Percentiles rank a stretch among this genome's conserved stretches.
These are phyloP conservation scores for Ogataea ramenticola DNA, from an alignment of 805 yeast genomes.

Conservation along the genomic window DNA sequence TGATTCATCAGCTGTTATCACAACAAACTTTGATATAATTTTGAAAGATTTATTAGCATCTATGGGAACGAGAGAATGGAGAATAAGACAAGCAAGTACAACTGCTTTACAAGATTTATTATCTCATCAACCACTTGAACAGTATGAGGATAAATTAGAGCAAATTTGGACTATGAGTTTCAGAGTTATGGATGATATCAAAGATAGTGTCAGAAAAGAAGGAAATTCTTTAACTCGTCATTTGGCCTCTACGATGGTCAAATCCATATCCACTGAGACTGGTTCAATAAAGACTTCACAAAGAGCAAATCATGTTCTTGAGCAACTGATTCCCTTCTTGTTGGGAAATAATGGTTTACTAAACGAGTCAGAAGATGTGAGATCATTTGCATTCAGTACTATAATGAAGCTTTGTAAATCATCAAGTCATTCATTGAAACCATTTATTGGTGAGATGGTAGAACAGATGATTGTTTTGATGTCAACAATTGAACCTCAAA, in stretches of 20 bases:
- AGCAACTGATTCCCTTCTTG: conserved; percentile 66
- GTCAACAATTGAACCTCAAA: conserved; percentile 89
- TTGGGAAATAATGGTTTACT: conserved; percentile 72
- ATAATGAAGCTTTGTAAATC: conserved; percentile 63
- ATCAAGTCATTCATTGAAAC: conserved; percentile 51
- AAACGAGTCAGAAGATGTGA: conserved; percentile 82
- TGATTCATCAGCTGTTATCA: conserved; percentile 47
- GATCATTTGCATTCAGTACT: conserved; percentile 66
- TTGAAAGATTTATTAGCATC: conserved; percentile 55
- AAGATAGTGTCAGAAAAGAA: conserved; percentile 83
- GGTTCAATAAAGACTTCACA: conserved; percentile 16
- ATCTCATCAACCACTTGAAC: conserved; percentile 48
- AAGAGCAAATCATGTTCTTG: conserved; percentile 40
- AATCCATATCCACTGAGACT: conserved; percentile 42
- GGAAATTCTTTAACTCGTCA: conserved; percentile 63
- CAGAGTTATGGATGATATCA: conserved; percentile 87
- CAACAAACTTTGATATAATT: conserved; percentile 48
- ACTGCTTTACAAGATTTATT: conserved; percentile 64
- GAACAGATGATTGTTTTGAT: conserved; percentile 64
- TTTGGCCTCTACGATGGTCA: conserved; percentile 55
- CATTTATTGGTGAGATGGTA: conserved; percentile 62
- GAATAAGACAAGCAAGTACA: conserved; percentile 84
- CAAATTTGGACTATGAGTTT: conserved; percentile 85
- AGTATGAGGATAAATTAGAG: conserved; percentile 45
- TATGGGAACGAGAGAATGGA: conserved; percentile 85